Evolutionary conservation across 1,284 basidiomycete species (phyloP).

Genomic region (Cronartium quercuum): DNA sequence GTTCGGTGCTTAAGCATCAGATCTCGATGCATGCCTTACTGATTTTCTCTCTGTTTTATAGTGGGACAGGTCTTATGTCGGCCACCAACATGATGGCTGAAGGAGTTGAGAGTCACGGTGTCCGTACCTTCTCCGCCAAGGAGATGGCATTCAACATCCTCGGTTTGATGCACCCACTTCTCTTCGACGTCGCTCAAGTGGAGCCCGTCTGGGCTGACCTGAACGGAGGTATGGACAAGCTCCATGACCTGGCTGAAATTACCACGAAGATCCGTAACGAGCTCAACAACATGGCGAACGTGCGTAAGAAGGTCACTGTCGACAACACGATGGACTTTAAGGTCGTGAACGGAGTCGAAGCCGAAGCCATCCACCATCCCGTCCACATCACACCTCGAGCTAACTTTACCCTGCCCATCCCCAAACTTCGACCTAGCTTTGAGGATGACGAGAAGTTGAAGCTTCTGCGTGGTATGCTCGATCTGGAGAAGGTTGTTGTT

Average conservation of each 20-base stretch:
- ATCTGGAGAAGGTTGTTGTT: constrained; percentile 91
- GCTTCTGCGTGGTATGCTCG: constrained; percentile 70
- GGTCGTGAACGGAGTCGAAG: constrained; percentile 79
- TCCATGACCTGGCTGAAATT: constrained; percentile 88
- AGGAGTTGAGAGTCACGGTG: constrained; percentile 84
- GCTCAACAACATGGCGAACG: constrained; percentile 72
- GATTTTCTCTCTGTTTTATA: constrained; percentile 62
- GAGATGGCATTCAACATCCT: constrained; percentile 99
- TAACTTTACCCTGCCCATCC: constrained; percentile 95
- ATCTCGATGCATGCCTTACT: constrained; percentile 39
- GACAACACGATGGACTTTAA: constrained; percentile 96
- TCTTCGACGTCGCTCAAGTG: constrained; percentile 99
- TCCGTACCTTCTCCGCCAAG: constrained; percentile 95
- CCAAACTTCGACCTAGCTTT: constrained; percentile 55
- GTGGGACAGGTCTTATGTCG: constrained; percentile 96
- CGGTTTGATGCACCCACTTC: constrained; percentile 92
- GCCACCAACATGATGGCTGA: constrained; percentile 92
- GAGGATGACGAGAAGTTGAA: constrained; percentile 25
- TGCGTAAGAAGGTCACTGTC: constrained; percentile 82
- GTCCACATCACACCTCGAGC: constrained; percentile 89
- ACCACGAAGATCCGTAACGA: constrained; percentile 75
- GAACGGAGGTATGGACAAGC: constrained; percentile 93
- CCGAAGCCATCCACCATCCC: constrained; percentile 86
- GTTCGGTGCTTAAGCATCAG: background rate
- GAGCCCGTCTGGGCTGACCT: constrained; percentile 98